Evolutionary conservation across 352 stramenopile species (phyloP).

Genomic region (Thraustochytrium striatum): DNA sequence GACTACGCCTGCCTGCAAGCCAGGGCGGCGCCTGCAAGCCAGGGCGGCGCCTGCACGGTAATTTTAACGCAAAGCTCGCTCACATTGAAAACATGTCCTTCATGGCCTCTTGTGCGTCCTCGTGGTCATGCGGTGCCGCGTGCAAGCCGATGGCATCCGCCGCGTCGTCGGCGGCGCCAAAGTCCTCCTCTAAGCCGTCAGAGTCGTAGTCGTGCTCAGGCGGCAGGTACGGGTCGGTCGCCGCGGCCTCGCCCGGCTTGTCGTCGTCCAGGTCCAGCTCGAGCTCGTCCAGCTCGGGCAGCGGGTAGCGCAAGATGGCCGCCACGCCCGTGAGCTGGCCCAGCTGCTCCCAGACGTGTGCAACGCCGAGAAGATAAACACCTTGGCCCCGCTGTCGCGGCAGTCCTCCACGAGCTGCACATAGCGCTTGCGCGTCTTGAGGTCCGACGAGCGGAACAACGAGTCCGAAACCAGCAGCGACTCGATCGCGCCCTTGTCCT

Average conservation of each 20-base stretch:
- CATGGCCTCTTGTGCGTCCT: conserved; percentile 10
- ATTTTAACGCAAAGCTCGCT: not conserved
- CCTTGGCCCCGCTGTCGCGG: conserved; percentile 76
- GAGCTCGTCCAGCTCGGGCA: conserved; percentile 90
- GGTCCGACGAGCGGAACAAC: conserved; percentile 83
- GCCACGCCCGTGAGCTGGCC: conserved; percentile 87
- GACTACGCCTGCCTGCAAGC: not conserved
- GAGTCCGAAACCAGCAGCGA: conserved; percentile 90
- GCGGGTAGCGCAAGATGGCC: conserved; percentile 88
- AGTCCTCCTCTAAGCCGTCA: conserved; percentile 2
- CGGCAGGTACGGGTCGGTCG: not conserved
- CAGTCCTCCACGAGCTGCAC: conserved; percentile 89
- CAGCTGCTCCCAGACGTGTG: conserved; percentile 90
- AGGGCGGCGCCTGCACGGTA: not conserved
- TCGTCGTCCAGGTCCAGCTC: conserved; percentile 58
- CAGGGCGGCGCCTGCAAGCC: not conserved
- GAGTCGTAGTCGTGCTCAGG: conserved; percentile 10
- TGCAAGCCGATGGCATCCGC: not conserved
- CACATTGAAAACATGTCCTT: conserved; percentile 27
- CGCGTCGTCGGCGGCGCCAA: not conserved
- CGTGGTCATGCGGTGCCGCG: not conserved
- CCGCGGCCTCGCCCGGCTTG: not conserved
- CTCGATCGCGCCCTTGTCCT: conserved; percentile 87
- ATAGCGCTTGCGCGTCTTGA: conserved; percentile 81
- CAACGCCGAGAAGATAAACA: conserved; percentile 88